Evolutionary conservation across 2,329 filamentous ascomycete genomes (phyloP), one percentile per base, ranked within the genome.

Genomic region (Didymella exigua): DNA sequence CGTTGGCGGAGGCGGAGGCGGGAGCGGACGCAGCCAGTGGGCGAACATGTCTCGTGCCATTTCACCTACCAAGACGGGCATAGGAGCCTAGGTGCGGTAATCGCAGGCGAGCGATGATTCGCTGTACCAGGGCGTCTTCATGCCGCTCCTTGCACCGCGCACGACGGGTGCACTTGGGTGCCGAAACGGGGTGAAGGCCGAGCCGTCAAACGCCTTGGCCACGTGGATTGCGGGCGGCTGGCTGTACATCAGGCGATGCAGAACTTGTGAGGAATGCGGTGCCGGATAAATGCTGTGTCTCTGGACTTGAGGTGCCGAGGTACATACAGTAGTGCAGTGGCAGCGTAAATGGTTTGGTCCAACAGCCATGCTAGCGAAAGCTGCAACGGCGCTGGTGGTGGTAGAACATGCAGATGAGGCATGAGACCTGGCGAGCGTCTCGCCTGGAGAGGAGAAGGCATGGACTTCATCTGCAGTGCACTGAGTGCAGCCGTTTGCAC

Each of bases 41-140:
- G 31, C 31, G 31, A 34, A 24, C 36, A 50, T 47, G 42, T 50
- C 53, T 47, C 30, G 26, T 21, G 47, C 53, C 26, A 37, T 33
- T 43, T 24, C 48, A 56, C 53, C 53, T 56, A 43, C 53, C 43
- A 37, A 51, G 53, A 47, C 53, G 53, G 53, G 53, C 13, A 50
- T 47, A 51, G 53, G 31, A 47, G 46, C 37, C 38, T 37, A 27
- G 37, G 47, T 56, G 36, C 29, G 31, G 53, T 47, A 51, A 51
- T 50, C 30, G 37, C 26, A 56, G 21, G 47, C 47, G 53, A 56
- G 24, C 31, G 8, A 4, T 47, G 42, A 50, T 43, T 56, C 37
- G 47, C 36, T 40, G n/a, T 47, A 51, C 49, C 45, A 55, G 45
- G 18, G 26, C 33, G 44, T 19, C 33, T 29, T 41, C 46, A 30